Conservation (phyloP, 2,329 filamentous ascomycete species). For the Clonostachys rosea region DNA sequence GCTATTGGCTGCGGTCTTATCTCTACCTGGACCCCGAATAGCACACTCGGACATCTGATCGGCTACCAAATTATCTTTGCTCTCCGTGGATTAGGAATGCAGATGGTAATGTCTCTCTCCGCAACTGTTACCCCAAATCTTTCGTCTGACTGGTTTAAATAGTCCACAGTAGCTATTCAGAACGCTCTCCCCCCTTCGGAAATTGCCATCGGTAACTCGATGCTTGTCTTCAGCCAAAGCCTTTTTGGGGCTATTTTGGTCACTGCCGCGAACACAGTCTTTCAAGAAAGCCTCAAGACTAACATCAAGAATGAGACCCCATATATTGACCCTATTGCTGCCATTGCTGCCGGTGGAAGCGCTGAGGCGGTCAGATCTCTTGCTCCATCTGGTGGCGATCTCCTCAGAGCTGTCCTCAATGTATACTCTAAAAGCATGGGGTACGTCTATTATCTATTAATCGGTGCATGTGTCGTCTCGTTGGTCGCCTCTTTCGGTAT, state of each 20-base stretch:
- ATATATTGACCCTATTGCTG: constrained; percentile 1
- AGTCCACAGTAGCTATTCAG: constrained; percentile 6
- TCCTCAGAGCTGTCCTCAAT: background rate
- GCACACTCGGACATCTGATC: constrained; percentile 29
- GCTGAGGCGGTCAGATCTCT: constrained; percentile 32
- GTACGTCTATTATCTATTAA: constrained; percentile 6
- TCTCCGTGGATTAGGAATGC: constrained; percentile 31
- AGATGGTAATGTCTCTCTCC: constrained; percentile 17
- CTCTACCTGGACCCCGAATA: constrained; percentile 26
- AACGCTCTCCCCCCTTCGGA: constrained; percentile 1
- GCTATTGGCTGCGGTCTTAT: constrained; percentile 27
- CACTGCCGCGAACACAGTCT: constrained; percentile 13
- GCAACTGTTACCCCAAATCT: background rate
- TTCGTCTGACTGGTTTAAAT: background rate
- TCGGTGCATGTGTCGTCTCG: constrained; percentile 1
- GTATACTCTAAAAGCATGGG: constrained; percentile 4
- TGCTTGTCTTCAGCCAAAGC: constrained; percentile 28
- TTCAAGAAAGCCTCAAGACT: constrained; percentile 1
- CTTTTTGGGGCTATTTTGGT: constrained; percentile 38
- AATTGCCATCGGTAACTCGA: constrained; percentile 5
- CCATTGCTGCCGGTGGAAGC: constrained; percentile 29
- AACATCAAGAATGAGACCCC: constrained; percentile 3
- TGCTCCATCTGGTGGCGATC: constrained; percentile 19
- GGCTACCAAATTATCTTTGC: constrained; percentile 42
- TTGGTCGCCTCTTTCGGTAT: constrained; percentile 6